These are phyloP conservation scores for Leccinum proliferum DNA, from an alignment of 1,284 basidiomycete species.

Conservation along the genomic window DNA sequence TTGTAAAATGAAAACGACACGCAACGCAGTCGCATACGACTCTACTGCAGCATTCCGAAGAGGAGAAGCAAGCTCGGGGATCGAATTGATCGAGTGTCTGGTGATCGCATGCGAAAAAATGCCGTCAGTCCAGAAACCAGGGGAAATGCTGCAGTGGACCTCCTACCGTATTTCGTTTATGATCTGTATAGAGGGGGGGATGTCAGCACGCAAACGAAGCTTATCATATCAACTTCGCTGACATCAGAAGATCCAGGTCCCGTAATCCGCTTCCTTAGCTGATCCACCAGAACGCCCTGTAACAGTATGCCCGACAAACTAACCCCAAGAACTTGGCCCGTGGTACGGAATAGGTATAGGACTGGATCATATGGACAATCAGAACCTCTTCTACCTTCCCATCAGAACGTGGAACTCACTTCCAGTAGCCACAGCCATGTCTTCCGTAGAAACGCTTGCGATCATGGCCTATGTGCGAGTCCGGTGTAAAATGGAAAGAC, in stretches of 20 bases:
- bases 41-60: slow-evolving; percentile 66
- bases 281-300: slow-evolving; percentile 67
- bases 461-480: neutral
- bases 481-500: neutral
- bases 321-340: slow-evolving; percentile 88
- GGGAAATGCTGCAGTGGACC: slow-evolving; percentile 11
- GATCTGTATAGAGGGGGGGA: slow-evolving; percentile 39
- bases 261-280: slow-evolving; percentile 65
- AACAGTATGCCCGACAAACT: slow-evolving; percentile 77
- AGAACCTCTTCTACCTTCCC: neutral
- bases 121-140: slow-evolving; percentile 9
- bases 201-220: slow-evolving; percentile 12
- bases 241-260: slow-evolving; percentile 51
- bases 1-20: slow-evolving; percentile 81
- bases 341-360: slow-evolving; percentile 79
- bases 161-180: slow-evolving; percentile 65
- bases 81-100: slow-evolving; percentile 82
- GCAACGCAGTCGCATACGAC: slow-evolving; percentile 81
- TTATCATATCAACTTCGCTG: slow-evolving; percentile 8
- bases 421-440: neutral
- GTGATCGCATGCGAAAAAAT: neutral
- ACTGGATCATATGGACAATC: slow-evolving; percentile 40
- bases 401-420: neutral
- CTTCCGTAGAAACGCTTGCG: neutral
- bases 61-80: slow-evolving; percentile 62